Base-by-base conservation (phyloP, 306 rosid species). In the Cucurbita ficifolia region DNA sequence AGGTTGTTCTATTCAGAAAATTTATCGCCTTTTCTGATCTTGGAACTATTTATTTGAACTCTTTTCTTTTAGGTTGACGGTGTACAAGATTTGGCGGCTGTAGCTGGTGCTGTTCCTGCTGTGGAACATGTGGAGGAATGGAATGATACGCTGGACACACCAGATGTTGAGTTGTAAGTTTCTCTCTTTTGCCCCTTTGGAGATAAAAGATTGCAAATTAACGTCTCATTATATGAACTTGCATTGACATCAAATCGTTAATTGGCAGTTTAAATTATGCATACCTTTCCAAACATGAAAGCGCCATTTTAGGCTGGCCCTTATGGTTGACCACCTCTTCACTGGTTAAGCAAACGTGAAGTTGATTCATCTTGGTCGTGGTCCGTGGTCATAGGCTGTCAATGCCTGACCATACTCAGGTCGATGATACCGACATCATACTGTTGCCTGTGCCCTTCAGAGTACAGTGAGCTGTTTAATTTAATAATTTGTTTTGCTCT, bases 121-220 rank as follows among this genome's bases (percentile, higher is more conserved):
- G 76, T 81, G 10, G 93, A 88, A 55, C 86, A 81, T 54, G 82
- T 86, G 72, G 96, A 94, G 76, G 97, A 94, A 78, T 82, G 82
- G 74, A 89, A 91, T 77, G 96, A 91, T 77, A 89, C 95, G 48
- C 70, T 91, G 73, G 89, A 84, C 45, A 72, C 90, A 70, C 98
- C 97, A 38, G 97, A 93, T 74, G 97, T 92, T 4, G 96, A 92
- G 18, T 85, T 76, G 96, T 86, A 83, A 55, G 36, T 21, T 36
- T 53, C 56, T 76, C n/a, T 16, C 19, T 19, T 72, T 54, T 24
- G 16, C 22, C 24, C 19, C 70, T 8, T 2, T 42, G 29, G 18
- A 71, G 48, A 36, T 51, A 9, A 9, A 51, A 24, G 21, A 55
- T 42, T 19, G 14, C 54, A 16, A 68, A 13, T 22, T 6, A 40